Percentiles rank a stretch among this genome's conserved stretches.
These are phyloP conservation scores for Russula abietina DNA, from an alignment of 768 basidiomycete species.

Conservation along the genomic window DNA sequence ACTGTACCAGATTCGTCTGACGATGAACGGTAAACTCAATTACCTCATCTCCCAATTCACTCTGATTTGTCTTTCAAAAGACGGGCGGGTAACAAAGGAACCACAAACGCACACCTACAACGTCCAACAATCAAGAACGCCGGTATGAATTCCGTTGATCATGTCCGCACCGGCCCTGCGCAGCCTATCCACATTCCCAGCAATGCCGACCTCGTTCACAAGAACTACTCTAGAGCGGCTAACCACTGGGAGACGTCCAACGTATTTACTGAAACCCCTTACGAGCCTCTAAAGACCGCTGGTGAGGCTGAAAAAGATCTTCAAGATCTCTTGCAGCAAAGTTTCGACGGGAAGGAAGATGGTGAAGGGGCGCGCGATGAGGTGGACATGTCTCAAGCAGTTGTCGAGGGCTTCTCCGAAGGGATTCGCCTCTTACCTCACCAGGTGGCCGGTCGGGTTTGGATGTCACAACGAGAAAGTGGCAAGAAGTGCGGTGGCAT, in stretches of 20 bases:
- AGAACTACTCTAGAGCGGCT: constrained; percentile 18
- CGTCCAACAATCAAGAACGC: not conserved
- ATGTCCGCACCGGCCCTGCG: constrained; percentile 4
- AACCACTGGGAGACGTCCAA: constrained; percentile 31
- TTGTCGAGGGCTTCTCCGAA: constrained; percentile 71
- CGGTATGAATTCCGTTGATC: constrained; percentile 9
- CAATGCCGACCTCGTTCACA: constrained; percentile 8
- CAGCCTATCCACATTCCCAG: constrained; percentile 23
- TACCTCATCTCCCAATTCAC: not conserved
- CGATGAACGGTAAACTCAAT: constrained; percentile 22
- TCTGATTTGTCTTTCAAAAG: not conserved
- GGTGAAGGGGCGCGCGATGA: constrained; percentile 39
- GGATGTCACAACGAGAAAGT: constrained; percentile 83
- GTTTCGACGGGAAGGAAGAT: constrained; percentile 48
- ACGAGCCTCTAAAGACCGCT: constrained; percentile 36
- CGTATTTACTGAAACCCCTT: constrained; percentile 28
- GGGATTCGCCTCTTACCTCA: constrained; percentile 73
- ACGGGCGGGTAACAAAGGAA: not conserved
- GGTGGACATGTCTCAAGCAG: constrained; percentile 58
- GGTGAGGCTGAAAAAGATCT: constrained; percentile 72
- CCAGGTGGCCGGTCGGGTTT: constrained; percentile 76
- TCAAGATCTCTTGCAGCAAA: constrained; percentile 67
- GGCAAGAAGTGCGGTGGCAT: constrained; percentile 82
- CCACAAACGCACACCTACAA: not conserved
- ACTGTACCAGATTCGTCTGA: constrained; percentile 22